A percentile compares a stretch with the other conserved stretches of the same genome.
These are phyloP conservation scores for Termitomyces sp. DNA, from an alignment of 768 basidiomycete genomes.

Conservation along the genomic window DNA sequence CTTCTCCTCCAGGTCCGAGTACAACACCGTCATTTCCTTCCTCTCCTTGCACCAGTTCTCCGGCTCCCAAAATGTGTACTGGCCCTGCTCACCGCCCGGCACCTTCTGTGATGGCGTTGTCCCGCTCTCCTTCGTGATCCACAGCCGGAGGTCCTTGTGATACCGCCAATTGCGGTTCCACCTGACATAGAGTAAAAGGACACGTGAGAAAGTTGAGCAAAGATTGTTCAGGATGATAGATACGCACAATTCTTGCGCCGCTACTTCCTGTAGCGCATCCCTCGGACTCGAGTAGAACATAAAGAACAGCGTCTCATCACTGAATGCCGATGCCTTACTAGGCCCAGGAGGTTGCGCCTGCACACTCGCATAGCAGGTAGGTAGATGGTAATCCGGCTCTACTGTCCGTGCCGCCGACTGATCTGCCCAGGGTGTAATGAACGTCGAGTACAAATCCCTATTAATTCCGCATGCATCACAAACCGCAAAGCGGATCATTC, in stretches of 20 bases:
- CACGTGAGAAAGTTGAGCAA: not conserved
- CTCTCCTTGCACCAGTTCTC: conserved; percentile 74
- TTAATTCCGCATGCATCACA: conserved; percentile 10
- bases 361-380: conserved; percentile 84
- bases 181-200: conserved; percentile 29
- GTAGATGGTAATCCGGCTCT: conserved; percentile 90
- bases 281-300: conserved; percentile 95
- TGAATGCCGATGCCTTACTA: conserved; percentile 75
- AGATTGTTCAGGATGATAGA: not conserved
- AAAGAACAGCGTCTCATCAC: conserved; percentile 95
- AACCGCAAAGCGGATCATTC: not conserved
- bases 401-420: conserved; percentile 78
- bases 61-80: conserved; percentile 88
- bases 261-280: conserved; percentile 90
- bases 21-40: conserved; percentile 73
- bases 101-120: conserved; percentile 73
- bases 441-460: conserved; percentile 84
- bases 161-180: conserved; percentile 95
- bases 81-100: conserved; percentile 77
- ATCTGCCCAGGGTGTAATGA: conserved; percentile 97
- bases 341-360: conserved; percentile 82
- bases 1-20: conserved; percentile 73
- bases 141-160: conserved; percentile 83
- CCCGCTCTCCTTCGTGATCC: conserved; percentile 86
- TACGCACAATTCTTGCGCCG: conserved; percentile 90